Evolutionary conservation across 1,284 basidiomycete species (phyloP).

Genomic region (Sutorius eximius): DNA sequence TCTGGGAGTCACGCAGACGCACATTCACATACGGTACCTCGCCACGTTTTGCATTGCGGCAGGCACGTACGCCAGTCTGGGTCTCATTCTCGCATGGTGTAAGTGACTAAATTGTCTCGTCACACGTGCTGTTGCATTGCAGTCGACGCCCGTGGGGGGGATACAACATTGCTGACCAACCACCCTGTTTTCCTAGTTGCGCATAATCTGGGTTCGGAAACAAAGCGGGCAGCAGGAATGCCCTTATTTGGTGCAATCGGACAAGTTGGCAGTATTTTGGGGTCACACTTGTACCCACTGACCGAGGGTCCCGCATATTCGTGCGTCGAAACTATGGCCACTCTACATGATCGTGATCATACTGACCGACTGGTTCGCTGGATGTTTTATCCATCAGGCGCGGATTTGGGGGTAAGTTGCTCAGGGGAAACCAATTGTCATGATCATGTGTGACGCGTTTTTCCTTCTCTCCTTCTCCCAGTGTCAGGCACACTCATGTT

Average conservation of each 20-base stretch:
- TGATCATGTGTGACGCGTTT: not conserved
- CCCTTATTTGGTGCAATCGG: slow-evolving; percentile 77
- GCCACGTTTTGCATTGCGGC: slow-evolving; percentile 69
- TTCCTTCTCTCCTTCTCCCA: not conserved
- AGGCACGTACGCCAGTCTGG: slow-evolving; percentile 69
- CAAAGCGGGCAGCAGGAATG: slow-evolving; percentile 72
- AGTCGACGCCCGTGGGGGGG: not conserved
- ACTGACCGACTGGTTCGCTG: slow-evolving; percentile 4
- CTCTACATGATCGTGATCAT: not conserved
- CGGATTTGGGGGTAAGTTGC: slow-evolving; percentile 27
- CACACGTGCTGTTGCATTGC: not conserved
- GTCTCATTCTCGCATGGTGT: slow-evolving; percentile 74
- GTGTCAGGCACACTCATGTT: slow-evolving; percentile 49
- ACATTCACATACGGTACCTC: slow-evolving; percentile 58
- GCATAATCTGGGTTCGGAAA: slow-evolving; percentile 77
- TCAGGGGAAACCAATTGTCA: not conserved
- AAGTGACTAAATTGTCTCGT: slow-evolving; percentile 28
- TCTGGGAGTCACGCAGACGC: slow-evolving; percentile 33
- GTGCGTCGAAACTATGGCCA: slow-evolving; percentile 37
- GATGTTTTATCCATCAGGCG: slow-evolving; percentile 14
- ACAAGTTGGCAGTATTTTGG: slow-evolving; percentile 69
- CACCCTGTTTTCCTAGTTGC: slow-evolving; percentile 43
- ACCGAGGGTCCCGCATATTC: slow-evolving; percentile 63
- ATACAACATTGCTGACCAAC: not conserved
- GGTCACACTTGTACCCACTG: slow-evolving; percentile 68